Evolutionary conservation across 805 yeast species (phyloP), one percentile per base, ranked within the genome.

Genomic region (Candida manassasensis): DNA sequence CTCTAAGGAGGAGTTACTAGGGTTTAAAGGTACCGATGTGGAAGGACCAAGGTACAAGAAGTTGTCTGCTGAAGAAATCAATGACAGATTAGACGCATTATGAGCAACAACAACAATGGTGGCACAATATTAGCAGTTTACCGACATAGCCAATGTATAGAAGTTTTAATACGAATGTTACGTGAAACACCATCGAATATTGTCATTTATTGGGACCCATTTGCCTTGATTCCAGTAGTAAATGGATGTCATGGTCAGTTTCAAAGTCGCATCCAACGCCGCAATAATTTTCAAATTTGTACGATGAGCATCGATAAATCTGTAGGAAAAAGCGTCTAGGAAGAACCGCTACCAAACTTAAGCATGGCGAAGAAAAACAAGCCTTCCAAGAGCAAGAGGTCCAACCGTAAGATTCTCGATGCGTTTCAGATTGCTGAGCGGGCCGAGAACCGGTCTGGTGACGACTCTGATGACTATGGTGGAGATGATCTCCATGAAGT

Each of bases 1-100:
- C 34, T 84, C 94, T 29, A 81, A 86, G 49, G 87, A 84, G 41
- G 80, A 81, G 34, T 54, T 83, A 55, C 73, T 90, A 45, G 97
- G 97, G 0, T 86, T 80, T 64, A 76, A 76, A 52, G 98, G 97
- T 36, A 89, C 85, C 9, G 71, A 68, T 36, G 81, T 72, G n/a
- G 64, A 61, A 35, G 98, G 99, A 5, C 98, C 98, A 35, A 73
- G 97, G 49, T 89, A 84, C 61, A 81, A 82, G 57, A 83, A 81
- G 56, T 73, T 93, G 48, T 62, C 89, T 21, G 71, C 94, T 4
- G 94, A 89, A 63, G 98, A 93, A 67, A 85, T 93, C 53, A 86
- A 89, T 62, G 99, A 93, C 67, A 81, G 97, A 64, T 73, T 93
- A 52, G 96, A 88, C 50, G 87, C 96, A 42, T 75, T 90, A 65